phyloP scores from a whole-genome alignment of 176 grass and related monocot genomes.

The Tuctoria greenei region DNA sequence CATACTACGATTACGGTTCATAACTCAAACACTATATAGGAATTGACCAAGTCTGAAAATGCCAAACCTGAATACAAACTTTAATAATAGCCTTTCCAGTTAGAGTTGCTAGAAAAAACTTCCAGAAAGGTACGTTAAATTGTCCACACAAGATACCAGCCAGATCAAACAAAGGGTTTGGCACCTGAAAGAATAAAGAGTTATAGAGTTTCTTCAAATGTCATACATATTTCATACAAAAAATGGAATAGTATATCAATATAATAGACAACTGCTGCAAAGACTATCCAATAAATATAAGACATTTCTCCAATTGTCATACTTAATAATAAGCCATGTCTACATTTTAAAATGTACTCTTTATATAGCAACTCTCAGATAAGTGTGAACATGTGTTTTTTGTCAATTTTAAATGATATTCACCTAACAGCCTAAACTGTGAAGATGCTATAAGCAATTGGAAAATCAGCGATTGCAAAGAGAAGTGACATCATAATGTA shows the following conservation, averaged over 20 bases:
- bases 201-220: constrained; percentile 29
- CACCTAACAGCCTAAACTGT: constrained; percentile 8
- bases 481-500: constrained; percentile 8
- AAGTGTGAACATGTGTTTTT: constrained; percentile 23
- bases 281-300: neutral
- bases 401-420: constrained; percentile 5
- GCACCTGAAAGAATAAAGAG: constrained; percentile 60
- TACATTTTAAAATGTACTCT: constrained; percentile 24
- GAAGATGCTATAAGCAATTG: constrained; percentile 25
- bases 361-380: constrained; percentile 6
- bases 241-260: constrained; percentile 14
- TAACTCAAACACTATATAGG: constrained; percentile 12
- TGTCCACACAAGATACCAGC: constrained; percentile 93
- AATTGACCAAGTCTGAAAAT: constrained; percentile 11
- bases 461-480: neutral
- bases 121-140: constrained; percentile 88
- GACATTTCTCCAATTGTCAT: constrained; percentile 21
- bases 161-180: constrained; percentile 91
- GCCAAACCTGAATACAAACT: constrained; percentile 82
- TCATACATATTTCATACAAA: constrained; percentile 23
- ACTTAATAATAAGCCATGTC: constrained; percentile 10
- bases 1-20: constrained; percentile 4
- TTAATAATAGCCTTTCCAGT: constrained; percentile 96
- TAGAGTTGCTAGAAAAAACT: constrained; percentile 93
- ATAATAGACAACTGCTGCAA: constrained; percentile 2